Evolutionary conservation across 306 rosid species (phyloP), one percentile per base, ranked within the genome.

Genomic region (Rubus idaeus): DNA sequence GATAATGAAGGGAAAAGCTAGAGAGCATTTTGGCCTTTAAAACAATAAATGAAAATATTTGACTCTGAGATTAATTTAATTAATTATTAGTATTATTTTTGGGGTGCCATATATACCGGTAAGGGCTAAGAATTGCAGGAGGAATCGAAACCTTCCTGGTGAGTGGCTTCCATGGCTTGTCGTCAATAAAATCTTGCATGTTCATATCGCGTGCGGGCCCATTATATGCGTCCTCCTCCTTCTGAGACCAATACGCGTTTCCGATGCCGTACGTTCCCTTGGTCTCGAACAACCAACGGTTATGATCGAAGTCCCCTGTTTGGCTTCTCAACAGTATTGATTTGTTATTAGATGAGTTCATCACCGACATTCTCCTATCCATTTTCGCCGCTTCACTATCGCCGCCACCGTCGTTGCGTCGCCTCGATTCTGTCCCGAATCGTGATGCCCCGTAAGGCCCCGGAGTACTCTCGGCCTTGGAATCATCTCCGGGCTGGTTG

Each of bases 91-190:
- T 23, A 23, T 23, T 23, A 23, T 23, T 23, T 0, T 23, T 23
- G 26, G 26, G 26, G 26, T 23, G 26, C 26, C 26, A 23, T 23
- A 23, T 23, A 23, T 61, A 90, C 97, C 97, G 89, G 81, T 93
- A 93, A 83, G 97, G 97, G 78, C 97, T 90, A 12, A 93, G 89
- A 81, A 89, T 4, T 50, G 80, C 92, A 0, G 92, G 86, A 3
- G 88, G 87, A 57, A 93, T 62, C 23, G 35, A 46, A 58, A 93
- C 65, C 79, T 93, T 93, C 63, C 97, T 81, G 23, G 97, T 90
- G 47, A 93, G 84, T 42, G 97, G 97, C 69, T 88, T 88, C 97
- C 97, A 93, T 45, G 97, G 96, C 83, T 89, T 93, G 75, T 93
- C 96, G 81, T 93, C 94, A 93, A 90, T 79, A 20, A 93, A 90